Evolutionary conservation across 768 basidiomycete species (phyloP).

Genomic region (Pilatotrama ljubarskyi): DNA sequence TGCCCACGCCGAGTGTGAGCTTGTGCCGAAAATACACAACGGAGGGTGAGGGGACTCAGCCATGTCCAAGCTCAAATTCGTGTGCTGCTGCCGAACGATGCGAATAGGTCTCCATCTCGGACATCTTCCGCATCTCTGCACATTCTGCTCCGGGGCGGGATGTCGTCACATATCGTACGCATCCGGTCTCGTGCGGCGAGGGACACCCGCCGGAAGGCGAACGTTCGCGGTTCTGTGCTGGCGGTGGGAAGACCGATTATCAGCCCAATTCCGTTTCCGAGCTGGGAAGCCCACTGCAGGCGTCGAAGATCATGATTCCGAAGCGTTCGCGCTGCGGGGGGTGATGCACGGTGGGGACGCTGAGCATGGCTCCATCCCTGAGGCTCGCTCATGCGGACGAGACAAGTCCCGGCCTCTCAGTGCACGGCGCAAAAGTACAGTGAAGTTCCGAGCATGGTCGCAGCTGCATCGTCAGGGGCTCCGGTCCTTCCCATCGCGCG

Average conservation of each 20-base stretch:
- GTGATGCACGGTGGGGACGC: not conserved
- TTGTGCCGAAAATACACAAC: not conserved
- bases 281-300: not conserved
- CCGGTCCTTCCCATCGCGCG: no score
- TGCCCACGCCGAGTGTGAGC: not conserved
- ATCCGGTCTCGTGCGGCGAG: conserved; percentile 14
- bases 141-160: not conserved
- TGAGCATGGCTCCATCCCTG: no score
- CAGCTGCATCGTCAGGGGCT: no score
- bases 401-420: no score
- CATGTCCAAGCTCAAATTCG: no score
- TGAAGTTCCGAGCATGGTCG: no score
- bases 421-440: no score
- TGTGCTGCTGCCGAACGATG: no score
- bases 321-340: not conserved
- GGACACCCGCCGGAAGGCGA: not conserved
- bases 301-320: conserved; percentile 14
- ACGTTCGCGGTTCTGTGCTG: not conserved
- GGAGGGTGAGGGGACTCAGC: not conserved
- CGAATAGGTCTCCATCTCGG: no score
- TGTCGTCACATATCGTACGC: not conserved
- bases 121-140: not conserved
- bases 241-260: not conserved
- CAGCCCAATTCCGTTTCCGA: not conserved
- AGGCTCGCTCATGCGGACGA: no score